Percentiles rank a stretch among this genome's conserved stretches.
Evolutionary conservation across 2,329 filamentous ascomycete species (phyloP).

Genomic region (Gliomastix tumulicola): DNA sequence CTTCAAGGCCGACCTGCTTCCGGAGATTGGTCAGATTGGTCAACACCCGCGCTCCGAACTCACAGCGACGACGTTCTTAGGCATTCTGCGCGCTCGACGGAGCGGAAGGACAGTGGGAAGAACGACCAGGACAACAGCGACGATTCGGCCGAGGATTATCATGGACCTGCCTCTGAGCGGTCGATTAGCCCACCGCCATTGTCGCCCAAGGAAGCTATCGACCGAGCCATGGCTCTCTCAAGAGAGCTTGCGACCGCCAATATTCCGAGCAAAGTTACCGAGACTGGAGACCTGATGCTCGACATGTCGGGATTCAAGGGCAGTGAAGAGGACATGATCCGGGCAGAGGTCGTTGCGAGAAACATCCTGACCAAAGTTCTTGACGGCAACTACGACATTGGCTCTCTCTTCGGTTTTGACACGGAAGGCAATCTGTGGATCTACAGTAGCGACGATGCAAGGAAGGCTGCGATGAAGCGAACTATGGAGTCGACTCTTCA

Average conservation of each 20-base stretch:
- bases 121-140: constrained; percentile 8
- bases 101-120: constrained; percentile 19
- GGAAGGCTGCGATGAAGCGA: constrained; percentile 73
- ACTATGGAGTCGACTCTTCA: constrained; percentile 45
- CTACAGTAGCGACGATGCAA: constrained; percentile 95
- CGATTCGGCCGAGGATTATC: constrained; percentile 27
- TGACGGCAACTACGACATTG: constrained; percentile 93
- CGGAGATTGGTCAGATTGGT: constrained; percentile 48
- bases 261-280: constrained; percentile 88
- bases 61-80: constrained; percentile 50
- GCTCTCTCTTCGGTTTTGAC: constrained; percentile 88
- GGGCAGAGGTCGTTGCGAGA: constrained; percentile 86
- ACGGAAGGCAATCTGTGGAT: constrained; percentile 99
- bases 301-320: constrained; percentile 98
- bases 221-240: constrained; percentile 77
- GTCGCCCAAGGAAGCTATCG: constrained; percentile 66
- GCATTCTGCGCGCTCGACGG: constrained; percentile 30
- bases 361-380: constrained; percentile 90
- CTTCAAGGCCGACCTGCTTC: constrained; percentile 36
- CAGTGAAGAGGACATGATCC: constrained; percentile 84
- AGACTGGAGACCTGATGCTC: constrained; percentile 89
- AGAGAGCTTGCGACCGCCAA: constrained; percentile 84
- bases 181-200: constrained; percentile 74
- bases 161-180: constrained; percentile 37
- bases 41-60: constrained; percentile 31